Percentiles rank a stretch among this genome's conserved stretches.
phyloP scores from a whole-genome alignment of 2,329 filamentous ascomycete species.

The Biscogniauxia sp. region DNA sequence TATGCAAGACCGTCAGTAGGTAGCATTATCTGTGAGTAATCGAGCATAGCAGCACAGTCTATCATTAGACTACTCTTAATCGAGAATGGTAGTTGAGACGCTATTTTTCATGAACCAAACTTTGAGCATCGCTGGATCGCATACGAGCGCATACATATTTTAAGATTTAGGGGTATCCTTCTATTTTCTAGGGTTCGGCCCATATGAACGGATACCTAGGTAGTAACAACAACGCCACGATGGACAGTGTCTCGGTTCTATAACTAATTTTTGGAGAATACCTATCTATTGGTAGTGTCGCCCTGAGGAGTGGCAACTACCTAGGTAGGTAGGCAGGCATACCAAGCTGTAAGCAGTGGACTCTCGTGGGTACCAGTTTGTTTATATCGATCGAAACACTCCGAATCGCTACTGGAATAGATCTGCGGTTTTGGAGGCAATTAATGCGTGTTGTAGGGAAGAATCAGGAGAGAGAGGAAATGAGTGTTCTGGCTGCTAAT shows the following conservation, averaged over 20 bases:
- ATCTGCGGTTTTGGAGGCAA: background rate
- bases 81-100: background rate
- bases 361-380: background rate
- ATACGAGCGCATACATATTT: background rate
- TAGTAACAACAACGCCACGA: background rate
- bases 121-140: background rate
- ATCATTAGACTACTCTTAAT: background rate
- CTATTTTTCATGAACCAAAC: background rate
- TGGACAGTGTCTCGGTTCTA: background rate
- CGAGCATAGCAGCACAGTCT: background rate
- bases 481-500: background rate
- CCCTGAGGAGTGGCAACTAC: background rate
- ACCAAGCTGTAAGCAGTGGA: background rate
- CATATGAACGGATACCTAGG: background rate
- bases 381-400: background rate
- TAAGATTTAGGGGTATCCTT: background rate
- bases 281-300: too few relatives aligned
- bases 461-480: background rate
- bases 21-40: background rate
- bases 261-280: background rate
- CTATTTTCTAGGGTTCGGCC: background rate
- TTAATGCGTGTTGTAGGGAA: background rate
- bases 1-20: background rate
- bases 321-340: too few relatives aligned
- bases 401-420: background rate